Percentiles rank a stretch among this genome's conserved stretches.
Evolutionary conservation across 345 rosid genomes (phyloP).

Genomic region (Populus davidiana): DNA sequence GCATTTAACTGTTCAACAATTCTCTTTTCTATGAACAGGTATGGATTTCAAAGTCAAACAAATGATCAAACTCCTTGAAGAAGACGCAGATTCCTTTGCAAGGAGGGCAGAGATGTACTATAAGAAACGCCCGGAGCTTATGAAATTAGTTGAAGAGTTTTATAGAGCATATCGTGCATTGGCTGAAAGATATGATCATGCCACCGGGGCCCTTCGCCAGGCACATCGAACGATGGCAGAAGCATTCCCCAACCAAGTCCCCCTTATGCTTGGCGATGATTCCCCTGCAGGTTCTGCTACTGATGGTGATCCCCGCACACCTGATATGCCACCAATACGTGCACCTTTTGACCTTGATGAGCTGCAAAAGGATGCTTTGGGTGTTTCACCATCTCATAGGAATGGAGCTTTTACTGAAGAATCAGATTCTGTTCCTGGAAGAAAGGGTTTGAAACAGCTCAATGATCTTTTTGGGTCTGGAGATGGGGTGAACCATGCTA

Average conservation of each 20-base stretch:
- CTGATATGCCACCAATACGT: slow-evolving; percentile 52
- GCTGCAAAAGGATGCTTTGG: slow-evolving; percentile 57
- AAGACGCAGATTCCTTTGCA: slow-evolving; percentile 99
- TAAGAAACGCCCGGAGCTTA: slow-evolving; percentile 92
- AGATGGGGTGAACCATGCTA: slow-evolving; percentile 29
- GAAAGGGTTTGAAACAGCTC: slow-evolving; percentile 58
- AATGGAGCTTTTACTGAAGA: slow-evolving; percentile 66
- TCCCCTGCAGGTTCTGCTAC: slow-evolving; percentile 42
- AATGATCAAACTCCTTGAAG: slow-evolving; percentile 96
- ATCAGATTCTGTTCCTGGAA: slow-evolving; percentile 42
- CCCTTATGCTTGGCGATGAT: slow-evolving; percentile 62
- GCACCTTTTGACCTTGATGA: slow-evolving; percentile 56
- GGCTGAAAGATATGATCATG: slow-evolving; percentile 98
- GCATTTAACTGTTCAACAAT: neutral
- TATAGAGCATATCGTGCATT: slow-evolving; percentile 95
- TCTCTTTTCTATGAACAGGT: slow-evolving; percentile 48
- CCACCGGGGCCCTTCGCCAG: slow-evolving; percentile 86
- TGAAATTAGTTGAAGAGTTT: slow-evolving; percentile 97
- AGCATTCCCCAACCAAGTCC: slow-evolving; percentile 92
- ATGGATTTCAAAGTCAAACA: slow-evolving; percentile 94
- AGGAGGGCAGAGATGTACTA: slow-evolving; percentile 99
- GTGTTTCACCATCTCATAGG: slow-evolving; percentile 47
- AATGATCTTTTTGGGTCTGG: slow-evolving; percentile 44
- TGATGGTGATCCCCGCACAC: slow-evolving; percentile 71
- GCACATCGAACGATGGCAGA: slow-evolving; percentile 91